Evolutionary conservation across 495 filamentous ascomycete genomes (phyloP).

Genomic region (Talaromyces wortmannii): DNA sequence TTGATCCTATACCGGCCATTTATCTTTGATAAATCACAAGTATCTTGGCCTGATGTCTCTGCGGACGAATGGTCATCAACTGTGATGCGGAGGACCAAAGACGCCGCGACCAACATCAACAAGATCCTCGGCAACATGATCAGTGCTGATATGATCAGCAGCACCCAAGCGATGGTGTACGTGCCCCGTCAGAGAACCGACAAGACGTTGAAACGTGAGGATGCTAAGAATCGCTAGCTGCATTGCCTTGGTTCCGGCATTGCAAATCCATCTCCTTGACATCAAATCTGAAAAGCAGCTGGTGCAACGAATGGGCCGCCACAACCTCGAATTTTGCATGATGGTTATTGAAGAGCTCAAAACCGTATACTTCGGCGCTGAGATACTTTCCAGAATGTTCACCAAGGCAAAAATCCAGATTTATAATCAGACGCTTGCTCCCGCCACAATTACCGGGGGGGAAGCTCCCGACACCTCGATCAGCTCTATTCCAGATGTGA

Average conservation of each 20-base stretch:
- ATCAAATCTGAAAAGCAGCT: neutral
- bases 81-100: neutral
- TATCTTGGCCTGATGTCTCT: too few relatives aligned
- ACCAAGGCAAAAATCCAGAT: neutral
- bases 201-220: too few relatives aligned
- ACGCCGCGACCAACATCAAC: conserved; percentile 1
- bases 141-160: neutral
- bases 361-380: neutral
- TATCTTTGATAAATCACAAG: neutral
- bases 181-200: neutral
- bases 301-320: neutral
- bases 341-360: neutral
- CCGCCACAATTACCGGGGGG: too few relatives aligned
- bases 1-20: neutral
- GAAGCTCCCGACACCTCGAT: too few relatives aligned
- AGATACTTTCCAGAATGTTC: conserved; percentile 1
- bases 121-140: conserved; percentile 1
- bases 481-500: too few relatives aligned
- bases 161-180: neutral
- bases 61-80: neutral
- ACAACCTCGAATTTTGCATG: conserved; percentile 1
- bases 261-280: conserved; percentile 4
- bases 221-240: neutral
- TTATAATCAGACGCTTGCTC: too few relatives aligned
- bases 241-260: neutral